Conservation (phyloP, 768 basidiomycete species). For the Suillus alpinus region DNA sequence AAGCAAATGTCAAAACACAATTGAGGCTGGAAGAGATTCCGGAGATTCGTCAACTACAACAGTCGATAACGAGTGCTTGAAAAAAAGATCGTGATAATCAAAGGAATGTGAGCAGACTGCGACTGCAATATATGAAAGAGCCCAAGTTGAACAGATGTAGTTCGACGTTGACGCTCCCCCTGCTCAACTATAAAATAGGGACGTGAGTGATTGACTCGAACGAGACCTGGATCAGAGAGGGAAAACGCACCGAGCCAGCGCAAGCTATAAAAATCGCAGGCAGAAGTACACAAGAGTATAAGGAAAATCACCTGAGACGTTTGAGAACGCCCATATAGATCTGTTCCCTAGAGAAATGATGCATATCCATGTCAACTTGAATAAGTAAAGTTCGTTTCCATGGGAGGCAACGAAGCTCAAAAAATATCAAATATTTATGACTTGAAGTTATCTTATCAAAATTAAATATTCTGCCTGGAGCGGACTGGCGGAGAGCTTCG, state of each 20-base stretch:
- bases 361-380: no score
- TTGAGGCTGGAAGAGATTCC: background rate
- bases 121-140: background rate
- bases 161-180: background rate
- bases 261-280: background rate
- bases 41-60: slow-evolving; percentile 3
- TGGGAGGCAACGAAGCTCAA: background rate
- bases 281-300: background rate
- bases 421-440: background rate
- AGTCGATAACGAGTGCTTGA: background rate
- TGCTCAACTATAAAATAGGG: background rate
- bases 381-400: background rate
- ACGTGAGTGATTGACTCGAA: background rate
- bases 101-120: slow-evolving; percentile 3
- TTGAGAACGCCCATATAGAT: background rate
- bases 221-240: background rate
- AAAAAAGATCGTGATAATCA: background rate
- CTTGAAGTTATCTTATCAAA: background rate
- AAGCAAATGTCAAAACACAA: slow-evolving; percentile 1
- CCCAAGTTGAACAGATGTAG: background rate
- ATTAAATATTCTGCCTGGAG: background rate
- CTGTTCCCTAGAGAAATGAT: background rate
- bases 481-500: background rate
- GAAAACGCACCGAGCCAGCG: background rate
- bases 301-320: background rate